These are phyloP conservation scores for Daldinia sp. DNA, from an alignment of 2,329 filamentous ascomycete species.

Conservation along the genomic window DNA sequence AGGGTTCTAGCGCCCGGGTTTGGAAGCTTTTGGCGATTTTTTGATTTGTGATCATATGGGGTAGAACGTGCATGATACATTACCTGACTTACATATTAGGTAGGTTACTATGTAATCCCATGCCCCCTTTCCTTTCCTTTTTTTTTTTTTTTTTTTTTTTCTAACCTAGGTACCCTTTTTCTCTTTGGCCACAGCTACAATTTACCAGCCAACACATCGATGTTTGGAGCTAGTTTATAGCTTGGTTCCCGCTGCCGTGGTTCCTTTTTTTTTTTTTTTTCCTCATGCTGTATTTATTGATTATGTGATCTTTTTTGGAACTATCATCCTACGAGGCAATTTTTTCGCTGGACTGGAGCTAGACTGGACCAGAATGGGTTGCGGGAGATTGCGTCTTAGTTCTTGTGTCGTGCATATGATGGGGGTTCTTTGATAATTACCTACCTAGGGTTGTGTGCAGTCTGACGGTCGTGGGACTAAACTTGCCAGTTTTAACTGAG, in stretches of 20 bases:
- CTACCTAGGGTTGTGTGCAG: not conserved
- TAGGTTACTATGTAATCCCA: not conserved
- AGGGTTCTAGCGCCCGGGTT: not conserved
- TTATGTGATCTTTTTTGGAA: not conserved
- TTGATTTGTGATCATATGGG: constrained; percentile 38
- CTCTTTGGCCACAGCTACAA: no score
- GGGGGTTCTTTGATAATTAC: not conserved
- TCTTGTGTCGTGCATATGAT: not conserved
- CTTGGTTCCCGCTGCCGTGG: not conserved
- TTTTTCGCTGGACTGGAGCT: not conserved
- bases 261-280: no score
- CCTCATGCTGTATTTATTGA: not conserved
- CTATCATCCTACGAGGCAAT: not conserved
- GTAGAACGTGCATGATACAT: not conserved
- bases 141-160: not conserved
- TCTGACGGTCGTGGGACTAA: not conserved
- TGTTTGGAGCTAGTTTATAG: not conserved
- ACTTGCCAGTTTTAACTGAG: not conserved
- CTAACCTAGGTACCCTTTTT: no score
- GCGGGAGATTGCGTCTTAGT: not conserved
- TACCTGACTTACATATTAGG: no score
- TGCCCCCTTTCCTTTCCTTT: not conserved
- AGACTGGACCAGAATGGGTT: no score
- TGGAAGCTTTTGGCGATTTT: constrained; percentile 22
- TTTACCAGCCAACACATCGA: not conserved